phyloP scores from a whole-genome alignment of 2,329 filamentous ascomycete species.

The Ascochyta koolunga region DNA sequence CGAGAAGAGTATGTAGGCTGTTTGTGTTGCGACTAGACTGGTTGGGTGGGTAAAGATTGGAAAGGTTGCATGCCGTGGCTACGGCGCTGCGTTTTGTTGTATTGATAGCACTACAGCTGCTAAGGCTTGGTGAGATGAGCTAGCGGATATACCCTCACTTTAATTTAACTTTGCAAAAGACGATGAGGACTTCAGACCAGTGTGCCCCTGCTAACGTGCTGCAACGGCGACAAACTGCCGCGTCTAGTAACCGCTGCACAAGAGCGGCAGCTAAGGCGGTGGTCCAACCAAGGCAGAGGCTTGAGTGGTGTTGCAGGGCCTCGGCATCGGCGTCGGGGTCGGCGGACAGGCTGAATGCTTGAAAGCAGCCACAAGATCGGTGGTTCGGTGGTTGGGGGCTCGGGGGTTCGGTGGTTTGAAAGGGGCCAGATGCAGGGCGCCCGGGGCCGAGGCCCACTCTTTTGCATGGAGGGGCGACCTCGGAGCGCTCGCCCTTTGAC shows the following conservation, averaged over 20 bases:
- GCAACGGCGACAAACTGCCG: conserved; percentile 1
- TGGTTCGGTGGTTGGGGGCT: conserved; percentile 1
- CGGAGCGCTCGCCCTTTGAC: conserved; percentile 5
- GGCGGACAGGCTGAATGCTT: background rate
- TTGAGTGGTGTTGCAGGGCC: background rate
- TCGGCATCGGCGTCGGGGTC: background rate
- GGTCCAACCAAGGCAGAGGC: background rate
- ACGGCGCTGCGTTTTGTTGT: conserved; percentile 8
- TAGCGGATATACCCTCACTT: conserved; percentile 17
- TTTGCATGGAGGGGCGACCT: conserved; percentile 16
- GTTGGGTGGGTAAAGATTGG: conserved; percentile 6
- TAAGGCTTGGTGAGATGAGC: background rate
- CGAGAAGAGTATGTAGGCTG: conserved; percentile 15
- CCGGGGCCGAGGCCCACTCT: conserved; percentile 12
- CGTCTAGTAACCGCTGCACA: background rate
- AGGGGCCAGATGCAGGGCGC: conserved; percentile 11
- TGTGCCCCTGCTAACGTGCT: background rate
- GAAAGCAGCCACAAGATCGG: conserved; percentile 3
- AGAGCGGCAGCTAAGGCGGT: background rate
- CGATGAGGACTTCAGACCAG: background rate
- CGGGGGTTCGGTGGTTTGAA: conserved; percentile 9
- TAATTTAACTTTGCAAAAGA: conserved; percentile 6
- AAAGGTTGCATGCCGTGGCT: conserved; percentile 10
- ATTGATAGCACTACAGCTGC: conserved; percentile 12
- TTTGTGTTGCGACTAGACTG: background rate